Evolutionary conservation across 768 basidiomycete species (phyloP).

Genomic region (Pulveroboletus frians): DNA sequence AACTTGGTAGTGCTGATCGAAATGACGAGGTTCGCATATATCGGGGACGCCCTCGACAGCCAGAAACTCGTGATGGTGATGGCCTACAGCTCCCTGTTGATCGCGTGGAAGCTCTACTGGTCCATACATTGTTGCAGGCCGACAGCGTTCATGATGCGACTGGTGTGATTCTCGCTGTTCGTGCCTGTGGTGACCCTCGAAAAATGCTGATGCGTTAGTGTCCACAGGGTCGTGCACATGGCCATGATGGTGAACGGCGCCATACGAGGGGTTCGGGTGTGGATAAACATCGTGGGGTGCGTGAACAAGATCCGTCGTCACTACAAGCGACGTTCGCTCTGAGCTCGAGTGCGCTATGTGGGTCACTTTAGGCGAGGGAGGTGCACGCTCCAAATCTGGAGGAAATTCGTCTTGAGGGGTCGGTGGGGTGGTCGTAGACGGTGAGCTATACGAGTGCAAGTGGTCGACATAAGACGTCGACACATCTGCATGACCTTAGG

Average conservation of each 20-base stretch:
- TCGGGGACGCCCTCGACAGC: not conserved
- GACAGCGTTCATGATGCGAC: constrained; percentile 27
- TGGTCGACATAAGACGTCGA: constrained; percentile 73
- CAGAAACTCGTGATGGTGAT: constrained; percentile 11
- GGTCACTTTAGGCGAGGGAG: constrained; percentile 3
- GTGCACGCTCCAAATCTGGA: constrained; percentile 1
- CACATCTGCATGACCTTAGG: constrained; percentile 42
- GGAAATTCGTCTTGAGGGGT: constrained; percentile 25
- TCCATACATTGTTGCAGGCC: constrained; percentile 21
- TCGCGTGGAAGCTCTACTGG: constrained; percentile 8
- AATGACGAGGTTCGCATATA: not conserved
- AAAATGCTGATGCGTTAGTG: constrained; percentile 14
- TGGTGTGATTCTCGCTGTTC: constrained; percentile 26
- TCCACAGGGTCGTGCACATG: not conserved
- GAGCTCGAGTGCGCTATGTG: constrained; percentile 1
- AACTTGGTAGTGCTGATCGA: not conserved
- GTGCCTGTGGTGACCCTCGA: constrained; percentile 35
- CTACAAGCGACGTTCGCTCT: constrained; percentile 21
- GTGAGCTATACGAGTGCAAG: constrained; percentile 59
- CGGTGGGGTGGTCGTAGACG: constrained; percentile 36
- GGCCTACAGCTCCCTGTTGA: not conserved
- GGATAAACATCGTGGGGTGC: not conserved
- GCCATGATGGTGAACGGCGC: constrained; percentile 4
- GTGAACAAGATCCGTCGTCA: not conserved
- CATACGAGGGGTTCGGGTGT: constrained; percentile 15